Evolutionary conservation across 2,329 filamentous ascomycete species (phyloP).

Genomic region (Rasamsonia emersonii): DNA sequence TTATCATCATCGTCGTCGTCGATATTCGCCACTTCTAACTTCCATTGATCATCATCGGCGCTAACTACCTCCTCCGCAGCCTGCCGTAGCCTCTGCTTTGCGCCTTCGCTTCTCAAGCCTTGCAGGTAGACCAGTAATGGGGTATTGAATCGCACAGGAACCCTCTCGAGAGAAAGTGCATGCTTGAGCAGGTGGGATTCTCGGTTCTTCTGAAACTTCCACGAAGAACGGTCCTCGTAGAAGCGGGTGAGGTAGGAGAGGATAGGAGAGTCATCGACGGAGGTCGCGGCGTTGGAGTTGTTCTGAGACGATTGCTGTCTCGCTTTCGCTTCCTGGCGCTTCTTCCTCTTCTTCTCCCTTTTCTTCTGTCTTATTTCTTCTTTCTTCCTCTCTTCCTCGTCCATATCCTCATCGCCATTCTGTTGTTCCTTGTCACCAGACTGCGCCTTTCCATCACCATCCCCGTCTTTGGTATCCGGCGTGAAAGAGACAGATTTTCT

Average conservation of each 20-base stretch:
- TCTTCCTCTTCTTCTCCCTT: constrained; percentile 14
- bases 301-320: not conserved
- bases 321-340: constrained; percentile 1
- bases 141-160: constrained; percentile 61
- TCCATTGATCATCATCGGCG: constrained; percentile 33
- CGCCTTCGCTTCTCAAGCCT: constrained; percentile 66
- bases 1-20: not conserved
- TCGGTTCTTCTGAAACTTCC: constrained; percentile 96
- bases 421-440: constrained; percentile 6
- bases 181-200: constrained; percentile 81
- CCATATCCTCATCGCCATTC: constrained; percentile 3
- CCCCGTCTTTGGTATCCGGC: constrained; percentile 51
- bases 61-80: constrained; percentile 54
- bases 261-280: constrained; percentile 42
- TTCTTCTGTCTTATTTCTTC: constrained; percentile 21
- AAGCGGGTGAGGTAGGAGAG: constrained; percentile 71
- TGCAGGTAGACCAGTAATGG: constrained; percentile 69
- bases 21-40: not conserved
- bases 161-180: constrained; percentile 60
- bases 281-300: constrained; percentile 3
- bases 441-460: constrained; percentile 39
- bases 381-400: constrained; percentile 22
- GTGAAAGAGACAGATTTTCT: constrained; percentile 57
- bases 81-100: constrained; percentile 56
- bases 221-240: constrained; percentile 58